Base-by-base conservation (phyloP, 148 eudicot genomes). In the Gaultheria prostrata region DNA sequence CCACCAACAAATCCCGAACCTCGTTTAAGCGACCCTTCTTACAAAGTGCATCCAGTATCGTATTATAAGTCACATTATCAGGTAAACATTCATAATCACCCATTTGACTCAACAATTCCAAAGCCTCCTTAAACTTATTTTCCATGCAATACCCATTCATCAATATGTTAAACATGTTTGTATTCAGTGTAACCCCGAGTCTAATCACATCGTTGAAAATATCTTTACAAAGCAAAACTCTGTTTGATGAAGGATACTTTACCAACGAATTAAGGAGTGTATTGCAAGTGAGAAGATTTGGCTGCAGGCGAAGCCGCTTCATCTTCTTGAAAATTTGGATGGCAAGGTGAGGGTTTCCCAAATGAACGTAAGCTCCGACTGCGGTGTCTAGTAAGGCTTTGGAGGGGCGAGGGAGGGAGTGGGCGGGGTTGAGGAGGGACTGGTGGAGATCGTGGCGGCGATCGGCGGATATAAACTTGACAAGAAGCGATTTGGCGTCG, bases 21-120 rank as follows among this genome's bases (percentile, higher is more conserved):
- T 93, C 94, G 72, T 84, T 89, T 78, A 95, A 90, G 83, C 89
- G 83, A 21, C 98, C 97, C 84, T 90, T 93, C 84, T 90, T 93
- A 81, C 90, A 86, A 85, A 94, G 80, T 0, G 86, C 91, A 84
- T 92, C 89, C 82, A 95, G 82, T 28, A 95, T 82, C 0, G 98
- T 94, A 86, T 95, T 95, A 84, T 93, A 94, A 21, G 89, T 95
- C 63, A 90, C 91, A 88, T 87, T 85, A 92, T 95, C 97, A 32
- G 98, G 93, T 8, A 35, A 28, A 86, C 93, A 89, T 32, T 76
- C 71, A 85, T 83, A 91, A 2, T 88, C 88, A 5, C 33, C 51
- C 98, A 95, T 93, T 6, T 72, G 33, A 54, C 61, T 77, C 82
- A 95, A 83, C 76, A 95, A 80, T 14, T 86, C 90, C 83, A 89